A percentile compares a stretch with the other conserved stretches of the same genome.
These are phyloP conservation scores for Colletotrichum spinosum DNA, from an alignment of 2,329 filamentous ascomycete genomes.

Conservation along the genomic window DNA sequence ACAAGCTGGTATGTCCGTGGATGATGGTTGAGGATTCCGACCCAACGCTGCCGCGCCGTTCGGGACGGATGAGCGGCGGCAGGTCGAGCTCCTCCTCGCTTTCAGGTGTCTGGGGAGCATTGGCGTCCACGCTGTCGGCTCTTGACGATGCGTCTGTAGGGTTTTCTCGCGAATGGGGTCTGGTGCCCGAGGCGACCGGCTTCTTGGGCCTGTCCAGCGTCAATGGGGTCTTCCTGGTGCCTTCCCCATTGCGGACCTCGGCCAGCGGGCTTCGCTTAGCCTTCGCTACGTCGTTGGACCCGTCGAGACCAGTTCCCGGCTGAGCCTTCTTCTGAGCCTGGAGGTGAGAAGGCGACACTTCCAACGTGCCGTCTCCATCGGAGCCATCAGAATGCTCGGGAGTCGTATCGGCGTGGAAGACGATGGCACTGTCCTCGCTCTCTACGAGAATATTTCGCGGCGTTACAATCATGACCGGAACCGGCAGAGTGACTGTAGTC, in stretches of 20 bases:
- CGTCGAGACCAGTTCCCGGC: conserved; percentile 12
- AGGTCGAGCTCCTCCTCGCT: conserved; percentile 47
- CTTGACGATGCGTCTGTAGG: neutral
- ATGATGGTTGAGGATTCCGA: conserved; percentile 54
- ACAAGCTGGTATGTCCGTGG: conserved; percentile 51
- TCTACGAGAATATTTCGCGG: conserved; percentile 12
- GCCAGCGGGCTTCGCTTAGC: conserved; percentile 23
- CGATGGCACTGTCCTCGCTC: neutral
- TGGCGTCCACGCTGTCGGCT: conserved; percentile 9
- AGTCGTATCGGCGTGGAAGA: conserved; percentile 12
- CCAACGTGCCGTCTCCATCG: conserved; percentile 6
- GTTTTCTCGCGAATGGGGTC: conserved; percentile 6
- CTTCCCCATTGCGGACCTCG: conserved; percentile 24
- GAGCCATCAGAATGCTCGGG: conserved; percentile 17
- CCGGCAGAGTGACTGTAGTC: conserved; percentile 15
- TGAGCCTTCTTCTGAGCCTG: conserved; percentile 16
- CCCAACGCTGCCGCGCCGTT: conserved; percentile 46
- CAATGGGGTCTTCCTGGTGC: conserved; percentile 11
- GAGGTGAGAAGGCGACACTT: conserved; percentile 13
- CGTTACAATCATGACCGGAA: conserved; percentile 25
- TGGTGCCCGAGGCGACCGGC: conserved; percentile 9
- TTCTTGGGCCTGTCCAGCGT: conserved; percentile 3
- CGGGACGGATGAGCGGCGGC: conserved; percentile 48
- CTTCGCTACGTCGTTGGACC: conserved; percentile 15
- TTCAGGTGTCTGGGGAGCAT: conserved; percentile 12